Conservation (phyloP, 2,329 filamentous ascomycete genomes). For the Emericellopsis cladophorae region DNA sequence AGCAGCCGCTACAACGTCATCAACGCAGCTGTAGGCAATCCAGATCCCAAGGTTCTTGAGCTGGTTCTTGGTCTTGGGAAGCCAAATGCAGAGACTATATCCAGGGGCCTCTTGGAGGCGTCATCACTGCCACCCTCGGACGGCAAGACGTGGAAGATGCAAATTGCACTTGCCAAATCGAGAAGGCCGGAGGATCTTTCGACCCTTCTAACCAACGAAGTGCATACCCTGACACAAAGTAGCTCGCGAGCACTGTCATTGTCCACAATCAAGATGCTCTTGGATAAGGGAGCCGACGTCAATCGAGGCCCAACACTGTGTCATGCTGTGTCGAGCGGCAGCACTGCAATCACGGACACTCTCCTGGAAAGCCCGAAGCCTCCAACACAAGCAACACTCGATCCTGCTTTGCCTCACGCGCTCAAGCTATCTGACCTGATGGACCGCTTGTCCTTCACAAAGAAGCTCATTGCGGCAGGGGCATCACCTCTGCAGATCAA, state of each 20-base stretch:
- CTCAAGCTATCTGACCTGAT: conserved; percentile 36
- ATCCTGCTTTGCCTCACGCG: conserved; percentile 36
- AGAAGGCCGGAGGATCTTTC: conserved; percentile 29
- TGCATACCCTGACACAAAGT: conserved; percentile 28
- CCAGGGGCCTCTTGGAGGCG: conserved; percentile 27
- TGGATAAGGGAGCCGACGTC: conserved; percentile 40
- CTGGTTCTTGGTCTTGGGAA: conserved; percentile 31
- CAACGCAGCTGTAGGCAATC: conserved; percentile 23
- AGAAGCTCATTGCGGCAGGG: conserved; percentile 35
- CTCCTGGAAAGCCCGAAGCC: conserved; percentile 24
- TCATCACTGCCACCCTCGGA: conserved; percentile 28
- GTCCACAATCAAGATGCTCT: conserved; percentile 29
- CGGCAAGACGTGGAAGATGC: conserved; percentile 35
- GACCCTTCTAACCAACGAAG: conserved; percentile 35
- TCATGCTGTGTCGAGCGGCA: conserved; percentile 32
- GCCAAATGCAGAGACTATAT: conserved; percentile 28
- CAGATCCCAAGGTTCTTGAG: conserved; percentile 34
- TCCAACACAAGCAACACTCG: conserved; percentile 30
- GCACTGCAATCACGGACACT: conserved; percentile 32
- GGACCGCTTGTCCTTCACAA: conserved; percentile 36
- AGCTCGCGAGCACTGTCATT: conserved; percentile 24
- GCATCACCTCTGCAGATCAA: conserved; percentile 34
- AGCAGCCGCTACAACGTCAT: conserved; percentile 29
- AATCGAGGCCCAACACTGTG: conserved; percentile 39
- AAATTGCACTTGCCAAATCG: conserved; percentile 28